These are phyloP conservation scores for Pichia exigua DNA, from an alignment of 805 yeast genomes.

Conservation along the genomic window DNA sequence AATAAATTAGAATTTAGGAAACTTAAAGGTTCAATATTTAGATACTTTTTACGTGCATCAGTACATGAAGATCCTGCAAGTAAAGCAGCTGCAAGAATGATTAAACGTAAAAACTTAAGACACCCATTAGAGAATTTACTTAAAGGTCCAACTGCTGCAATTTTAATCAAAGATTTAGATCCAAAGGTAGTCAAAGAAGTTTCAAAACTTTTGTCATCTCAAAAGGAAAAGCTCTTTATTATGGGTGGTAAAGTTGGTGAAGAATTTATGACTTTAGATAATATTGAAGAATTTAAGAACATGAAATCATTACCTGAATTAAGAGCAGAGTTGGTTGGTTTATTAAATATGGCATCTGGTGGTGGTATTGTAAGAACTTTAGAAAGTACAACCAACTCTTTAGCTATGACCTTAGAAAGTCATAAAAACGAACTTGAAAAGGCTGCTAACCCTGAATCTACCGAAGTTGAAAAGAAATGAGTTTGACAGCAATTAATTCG, in stretches of 20 bases:
- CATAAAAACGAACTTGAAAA: slow-evolving; percentile 32
- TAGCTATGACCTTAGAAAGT: slow-evolving; percentile 69
- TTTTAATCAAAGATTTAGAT: slow-evolving; percentile 58
- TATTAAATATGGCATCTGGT: slow-evolving; percentile 79
- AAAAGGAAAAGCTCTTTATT: slow-evolving; percentile 67
- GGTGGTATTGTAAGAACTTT: slow-evolving; percentile 81
- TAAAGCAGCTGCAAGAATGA: slow-evolving; percentile 34
- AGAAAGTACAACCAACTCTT: slow-evolving; percentile 54
- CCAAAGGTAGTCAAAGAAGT: slow-evolving; percentile 62
- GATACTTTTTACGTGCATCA: slow-evolving; percentile 68
- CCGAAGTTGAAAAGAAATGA: background rate
- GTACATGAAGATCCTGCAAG: slow-evolving; percentile 69
- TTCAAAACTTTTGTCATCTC: slow-evolving; percentile 49
- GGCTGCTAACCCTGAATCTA: background rate
- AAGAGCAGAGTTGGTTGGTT: slow-evolving; percentile 76
- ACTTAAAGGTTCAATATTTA: slow-evolving; percentile 61
- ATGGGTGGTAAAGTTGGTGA: slow-evolving; percentile 81
- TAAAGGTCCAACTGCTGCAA: slow-evolving; percentile 79
- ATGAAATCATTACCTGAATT: slow-evolving; percentile 65
- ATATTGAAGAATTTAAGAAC: slow-evolving; percentile 57
- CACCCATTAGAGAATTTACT: slow-evolving; percentile 71
- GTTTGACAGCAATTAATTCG: background rate
- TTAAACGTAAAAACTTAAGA: slow-evolving; percentile 32
- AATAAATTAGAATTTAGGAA: slow-evolving; percentile 41
- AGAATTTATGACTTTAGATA: slow-evolving; percentile 41